Evolutionary conservation across 208 protist genomes (phyloP), one percentile per base, ranked within the genome.

Genomic region (Trypanosoma avium): DNA sequence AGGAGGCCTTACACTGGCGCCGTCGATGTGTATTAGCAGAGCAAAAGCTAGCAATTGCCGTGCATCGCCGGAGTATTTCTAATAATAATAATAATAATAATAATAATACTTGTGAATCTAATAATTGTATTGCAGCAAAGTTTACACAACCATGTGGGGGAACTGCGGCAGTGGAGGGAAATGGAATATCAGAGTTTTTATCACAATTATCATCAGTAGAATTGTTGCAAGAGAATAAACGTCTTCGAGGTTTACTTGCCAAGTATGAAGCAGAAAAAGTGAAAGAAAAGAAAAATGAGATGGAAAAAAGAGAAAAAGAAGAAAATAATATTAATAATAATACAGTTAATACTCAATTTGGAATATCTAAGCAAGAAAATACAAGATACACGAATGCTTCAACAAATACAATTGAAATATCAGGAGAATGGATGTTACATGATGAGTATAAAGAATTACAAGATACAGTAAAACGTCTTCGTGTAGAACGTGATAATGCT

Each of bases 1-100:
- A 72, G 46, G 66, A 65, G 1, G 35, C 49, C 12, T 33, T n/a
- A 0, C 48, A 19, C 26, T 73, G 67, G 67, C 58, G 36, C 17
- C 60, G n/a, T 10, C 60, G 60, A 22, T 73, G 52, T 40, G n/a
- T 58, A 7, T 24, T 62, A n/a, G 60, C 54, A 24, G 53, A 73
- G 58, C 38, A 61, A 17, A 26, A 73, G 29, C 67, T 71, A 7
- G 40, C 54, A 22, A 17, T 61, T 15, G 48, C 45, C 13, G 3
- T 27, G 30, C 57, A 56, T 5, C 29, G 52, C n/a, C n/a, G n/a
- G n/a, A n/a, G n/a, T n/a, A n/a, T n/a, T n/a, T n/a, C n/a, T n/a
- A n/a, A n/a, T n/a, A n/a, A n/a, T n/a, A n/a, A n/a, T n/a, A n/a
- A n/a, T n/a, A n/a, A n/a, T n/a, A n/a, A n/a, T n/a, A n/a, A n/a